A percentile compares a stretch with the other conserved stretches of the same genome.
phyloP scores from a whole-genome alignment of 768 basidiomycete species.

The Mycena venus region DNA sequence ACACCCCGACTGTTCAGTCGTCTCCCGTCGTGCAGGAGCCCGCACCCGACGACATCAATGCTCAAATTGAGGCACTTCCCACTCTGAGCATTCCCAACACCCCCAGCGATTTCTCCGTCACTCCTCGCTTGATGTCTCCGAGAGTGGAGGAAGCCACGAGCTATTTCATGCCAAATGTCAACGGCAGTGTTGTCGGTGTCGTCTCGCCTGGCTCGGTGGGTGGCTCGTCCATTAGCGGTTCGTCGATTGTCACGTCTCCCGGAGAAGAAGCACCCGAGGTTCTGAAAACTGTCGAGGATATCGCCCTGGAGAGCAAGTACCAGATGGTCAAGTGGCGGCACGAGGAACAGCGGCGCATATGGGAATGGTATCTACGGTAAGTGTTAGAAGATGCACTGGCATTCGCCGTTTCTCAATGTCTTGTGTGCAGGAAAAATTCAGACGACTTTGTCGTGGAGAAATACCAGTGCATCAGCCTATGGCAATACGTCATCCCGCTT shows the following conservation, averaged over 20 bases:
- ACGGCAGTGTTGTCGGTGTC: conserved; percentile 42
- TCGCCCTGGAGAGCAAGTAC: conserved; percentile 80
- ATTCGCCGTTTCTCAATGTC: background rate
- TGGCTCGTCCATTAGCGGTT: conserved; percentile 29
- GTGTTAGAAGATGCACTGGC: background rate
- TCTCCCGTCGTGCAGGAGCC: conserved; percentile 14
- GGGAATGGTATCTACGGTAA: conserved; percentile 93
- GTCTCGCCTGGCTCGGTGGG: conserved; percentile 45
- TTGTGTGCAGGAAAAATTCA: conserved; percentile 64
- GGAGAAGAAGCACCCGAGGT: conserved; percentile 55
- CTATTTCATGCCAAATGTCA: conserved; percentile 55
- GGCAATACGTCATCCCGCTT: conserved; percentile 85
- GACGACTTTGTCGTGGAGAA: conserved; percentile 93
- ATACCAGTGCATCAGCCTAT: conserved; percentile 89
- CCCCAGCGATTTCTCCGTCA: conserved; percentile 18
- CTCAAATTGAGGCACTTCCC: conserved; percentile 68
- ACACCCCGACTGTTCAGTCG: conserved; percentile 42
- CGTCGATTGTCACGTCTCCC: conserved; percentile 35
- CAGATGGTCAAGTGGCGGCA: conserved; percentile 82
- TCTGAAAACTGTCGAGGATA: conserved; percentile 76
- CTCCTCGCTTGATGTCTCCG: conserved; percentile 36
- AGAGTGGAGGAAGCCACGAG: conserved; percentile 48
- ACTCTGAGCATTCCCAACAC: conserved; percentile 49
- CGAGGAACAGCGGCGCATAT: conserved; percentile 89
- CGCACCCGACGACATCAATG: conserved; percentile 66